Percentiles rank a stretch among this genome's conserved stretches.
Conservation (phyloP, 2,329 filamentous ascomycete genomes). For the Emericellopsis atlantica region DNA sequence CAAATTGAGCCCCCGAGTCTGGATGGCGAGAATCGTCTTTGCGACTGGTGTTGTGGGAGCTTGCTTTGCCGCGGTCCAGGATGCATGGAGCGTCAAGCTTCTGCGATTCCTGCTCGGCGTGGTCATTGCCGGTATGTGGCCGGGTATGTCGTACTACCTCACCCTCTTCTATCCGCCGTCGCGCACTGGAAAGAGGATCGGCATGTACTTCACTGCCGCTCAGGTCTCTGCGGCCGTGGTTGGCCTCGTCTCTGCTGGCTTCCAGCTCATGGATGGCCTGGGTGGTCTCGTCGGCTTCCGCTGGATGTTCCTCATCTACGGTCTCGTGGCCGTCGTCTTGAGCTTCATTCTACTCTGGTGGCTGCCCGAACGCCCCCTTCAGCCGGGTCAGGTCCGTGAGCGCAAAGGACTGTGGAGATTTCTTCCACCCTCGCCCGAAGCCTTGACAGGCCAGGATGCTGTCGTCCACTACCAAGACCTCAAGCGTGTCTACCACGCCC, state of each 20-base stretch:
- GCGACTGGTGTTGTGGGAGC: slow-evolving; percentile 75
- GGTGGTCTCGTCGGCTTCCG: slow-evolving; percentile 69
- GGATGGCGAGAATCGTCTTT: slow-evolving; percentile 87
- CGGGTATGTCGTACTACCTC: slow-evolving; percentile 86
- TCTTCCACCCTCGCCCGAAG: slow-evolving; percentile 58
- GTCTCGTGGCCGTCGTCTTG: slow-evolving; percentile 59
- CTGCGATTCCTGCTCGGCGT: slow-evolving; percentile 74
- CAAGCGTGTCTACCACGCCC: slow-evolving; percentile 64
- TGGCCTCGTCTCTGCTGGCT: slow-evolving; percentile 78
- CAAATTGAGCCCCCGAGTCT: slow-evolving; percentile 68
- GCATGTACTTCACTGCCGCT: slow-evolving; percentile 78
- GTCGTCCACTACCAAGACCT: slow-evolving; percentile 74
- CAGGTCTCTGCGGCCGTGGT: slow-evolving; percentile 85
- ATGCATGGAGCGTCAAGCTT: slow-evolving; percentile 81
- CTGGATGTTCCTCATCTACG: slow-evolving; percentile 90
- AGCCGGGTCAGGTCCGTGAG: slow-evolving; percentile 51
- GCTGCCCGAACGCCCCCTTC: slow-evolving; percentile 71
- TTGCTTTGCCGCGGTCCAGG: slow-evolving; percentile 71
- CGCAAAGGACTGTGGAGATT: slow-evolving; percentile 44
- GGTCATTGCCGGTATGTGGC: slow-evolving; percentile 90
- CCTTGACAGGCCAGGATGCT: slow-evolving; percentile 65
- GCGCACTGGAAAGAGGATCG: slow-evolving; percentile 76
- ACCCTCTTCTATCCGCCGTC: slow-evolving; percentile 87
- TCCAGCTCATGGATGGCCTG: slow-evolving; percentile 78
- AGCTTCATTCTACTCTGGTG: slow-evolving; percentile 74